Conservation (phyloP, 78 protist species). For the slime mould (Dictyostelium discoideum) region DNA sequence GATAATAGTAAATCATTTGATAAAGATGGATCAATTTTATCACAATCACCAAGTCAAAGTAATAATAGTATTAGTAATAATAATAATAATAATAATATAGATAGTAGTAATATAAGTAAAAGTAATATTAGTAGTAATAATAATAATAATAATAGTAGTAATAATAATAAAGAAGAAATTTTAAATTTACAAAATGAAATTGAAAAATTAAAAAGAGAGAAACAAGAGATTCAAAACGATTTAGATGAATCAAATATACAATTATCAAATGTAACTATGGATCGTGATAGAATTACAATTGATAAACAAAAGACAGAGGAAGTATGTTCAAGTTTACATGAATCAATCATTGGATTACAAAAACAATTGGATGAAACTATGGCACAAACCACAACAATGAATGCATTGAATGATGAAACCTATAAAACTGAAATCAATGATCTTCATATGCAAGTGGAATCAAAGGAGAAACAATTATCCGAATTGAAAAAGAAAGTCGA, state of each 20-base stretch:
- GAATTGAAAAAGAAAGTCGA: conserved; percentile 38
- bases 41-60: not conserved
- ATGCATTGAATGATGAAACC: conserved; percentile 32
- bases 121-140: not conserved
- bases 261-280: not conserved
- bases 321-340: conserved; percentile 48
- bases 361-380: conserved; percentile 40
- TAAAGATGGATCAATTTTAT: not conserved
- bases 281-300: not conserved
- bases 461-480: conserved; percentile 42
- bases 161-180: not conserved
- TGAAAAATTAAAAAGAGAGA: conserved; percentile 19
- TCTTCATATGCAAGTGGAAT: conserved; percentile 60
- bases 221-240: conserved; percentile 18
- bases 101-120: not conserved
- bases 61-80: not conserved
- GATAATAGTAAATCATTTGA: conserved; percentile 22
- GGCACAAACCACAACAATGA: conserved; percentile 33
- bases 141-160: not conserved
- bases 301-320: conserved; percentile 52
- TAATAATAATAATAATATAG: not conserved
- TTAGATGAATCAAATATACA: conserved; percentile 44
- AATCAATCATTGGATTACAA: conserved; percentile 2
- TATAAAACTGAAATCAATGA: conserved; percentile 39
- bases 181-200: conserved; percentile 1